Conservation (phyloP, 2,329 filamentous ascomycete genomes). For the Metarhizium anisopliae region DNA sequence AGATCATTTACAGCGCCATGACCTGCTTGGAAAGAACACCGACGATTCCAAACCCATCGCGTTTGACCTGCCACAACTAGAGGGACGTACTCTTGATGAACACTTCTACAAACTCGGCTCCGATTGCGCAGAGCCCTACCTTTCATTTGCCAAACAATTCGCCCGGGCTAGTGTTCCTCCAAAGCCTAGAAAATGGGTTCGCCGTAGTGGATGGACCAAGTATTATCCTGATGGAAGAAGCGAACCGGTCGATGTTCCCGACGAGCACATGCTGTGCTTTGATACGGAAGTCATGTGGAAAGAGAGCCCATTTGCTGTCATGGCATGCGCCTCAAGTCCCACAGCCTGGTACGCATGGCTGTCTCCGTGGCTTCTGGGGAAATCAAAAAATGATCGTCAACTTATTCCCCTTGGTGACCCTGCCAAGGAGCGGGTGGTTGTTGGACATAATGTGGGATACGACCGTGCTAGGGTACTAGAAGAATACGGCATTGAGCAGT, state of each 20-base stretch:
- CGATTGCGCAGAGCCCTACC: conserved; percentile 78
- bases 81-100: conserved; percentile 78
- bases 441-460: conserved; percentile 95
- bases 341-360: conserved; percentile 96
- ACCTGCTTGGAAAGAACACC: conserved; percentile 82
- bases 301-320: conserved; percentile 82
- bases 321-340: conserved; percentile 88
- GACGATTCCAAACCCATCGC: conserved; percentile 67
- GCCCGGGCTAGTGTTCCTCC: conserved; percentile 49
- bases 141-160: conserved; percentile 67
- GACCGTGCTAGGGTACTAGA: conserved; percentile 82
- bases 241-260: conserved; percentile 65
- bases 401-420: conserved; percentile 81
- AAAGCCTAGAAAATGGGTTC: conserved; percentile 63
- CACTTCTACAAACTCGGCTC: conserved; percentile 86
- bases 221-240: conserved; percentile 66
- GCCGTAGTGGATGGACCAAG: conserved; percentile 85
- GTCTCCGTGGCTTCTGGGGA: conserved; percentile 85
- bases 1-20: conserved; percentile 76
- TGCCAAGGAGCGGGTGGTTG: conserved; percentile 61
- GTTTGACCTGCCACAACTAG: conserved; percentile 74
- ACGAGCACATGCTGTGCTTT: conserved; percentile 78
- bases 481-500: conserved; percentile 79
- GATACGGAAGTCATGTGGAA: conserved; percentile 98
- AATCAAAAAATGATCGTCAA: conserved; percentile 68